Base-by-base conservation (phyloP, 192 early-diverging fungal species). In the Backusella psychrophila region DNA sequence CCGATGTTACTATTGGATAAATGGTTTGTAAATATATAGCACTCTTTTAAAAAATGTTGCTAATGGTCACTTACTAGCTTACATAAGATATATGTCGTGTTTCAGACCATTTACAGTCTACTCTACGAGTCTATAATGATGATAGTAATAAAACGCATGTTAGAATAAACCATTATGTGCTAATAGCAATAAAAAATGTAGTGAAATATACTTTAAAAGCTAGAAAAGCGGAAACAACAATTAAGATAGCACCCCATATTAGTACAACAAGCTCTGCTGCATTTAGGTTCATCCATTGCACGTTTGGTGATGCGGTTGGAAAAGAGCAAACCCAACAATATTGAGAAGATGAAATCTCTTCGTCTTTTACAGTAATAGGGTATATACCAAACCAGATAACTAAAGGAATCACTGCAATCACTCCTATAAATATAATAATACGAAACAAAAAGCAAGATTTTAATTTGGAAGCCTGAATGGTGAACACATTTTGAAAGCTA, bases 41-140 rank as follows among this genome's bases (percentile, higher is more conserved):
- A 35, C 2, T 23, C 21, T 44, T 23, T 21, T 2, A 19, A n/a
- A 11, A 17, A n/a, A 34, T 31, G 26, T 1, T 71, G 41, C n/a
- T 71, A 38, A 3, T 11, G 23, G 3, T 12, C 5, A 82, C 85
- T 79, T 84, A 86, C 85, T 85, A 87, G 14, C 80, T 84, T 2
- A 87, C 83, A 75, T 83, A 85, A 5, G 80, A 84, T 35, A 87
- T 83, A 68, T 87, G 82, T 11, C 79, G 78, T 42, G 82, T 80
- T 23, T 87, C 86, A 35, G 84, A 85, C 72, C 81, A 85, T 77
- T 83, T 85, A 26, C 77, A 73, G 12, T 78, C 74, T 8, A 87
- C 77, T 53, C 80, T 80, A 14, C 82, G 79, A 36, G 84, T 87
- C 84, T 81, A 31, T 26, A 0, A 74, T 6, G 41, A 68, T 42